Conservation (phyloP, 305 asterid genomes). For the Fraxinus paxiana region DNA sequence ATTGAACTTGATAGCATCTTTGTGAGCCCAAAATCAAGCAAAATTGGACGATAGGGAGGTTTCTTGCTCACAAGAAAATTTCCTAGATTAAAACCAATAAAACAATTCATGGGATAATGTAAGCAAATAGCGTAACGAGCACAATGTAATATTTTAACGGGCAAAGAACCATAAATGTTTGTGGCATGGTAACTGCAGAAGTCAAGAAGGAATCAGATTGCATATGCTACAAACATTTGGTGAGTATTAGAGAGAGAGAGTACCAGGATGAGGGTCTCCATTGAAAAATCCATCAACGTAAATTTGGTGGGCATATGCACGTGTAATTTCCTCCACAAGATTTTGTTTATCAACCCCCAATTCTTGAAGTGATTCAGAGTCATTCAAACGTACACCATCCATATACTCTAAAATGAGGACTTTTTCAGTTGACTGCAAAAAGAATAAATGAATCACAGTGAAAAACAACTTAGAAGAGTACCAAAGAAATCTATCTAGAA, state of each 20-base stretch:
- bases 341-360: conserved; percentile 87
- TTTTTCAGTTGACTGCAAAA: conserved; percentile 81
- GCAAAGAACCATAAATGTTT: conserved; percentile 16
- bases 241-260: background rate
- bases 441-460: conserved; percentile 16
- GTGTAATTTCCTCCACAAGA: conserved; percentile 92
- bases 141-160: conserved; percentile 5
- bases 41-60: conserved; percentile 86
- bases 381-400: conserved; percentile 94
- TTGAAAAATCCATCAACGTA: conserved; percentile 97
- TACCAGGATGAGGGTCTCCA: conserved; percentile 99
- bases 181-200: background rate
- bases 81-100: conserved; percentile 46
- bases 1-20: conserved; percentile 63
- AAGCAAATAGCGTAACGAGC: conserved; percentile 10
- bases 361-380: conserved; percentile 62
- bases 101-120: conserved; percentile 14
- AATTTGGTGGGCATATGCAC: conserved; percentile 97
- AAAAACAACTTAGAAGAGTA: background rate
- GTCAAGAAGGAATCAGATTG: conserved; percentile 11
- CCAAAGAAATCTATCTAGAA: conserved; percentile 8
- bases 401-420: conserved; percentile 87
- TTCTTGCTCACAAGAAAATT: conserved; percentile 94
- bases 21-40: conserved; percentile 96
- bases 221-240: background rate